phyloP scores from a whole-genome alignment of 2,329 filamentous ascomycete species.

The Ophiocordyceps sinensis region DNA sequence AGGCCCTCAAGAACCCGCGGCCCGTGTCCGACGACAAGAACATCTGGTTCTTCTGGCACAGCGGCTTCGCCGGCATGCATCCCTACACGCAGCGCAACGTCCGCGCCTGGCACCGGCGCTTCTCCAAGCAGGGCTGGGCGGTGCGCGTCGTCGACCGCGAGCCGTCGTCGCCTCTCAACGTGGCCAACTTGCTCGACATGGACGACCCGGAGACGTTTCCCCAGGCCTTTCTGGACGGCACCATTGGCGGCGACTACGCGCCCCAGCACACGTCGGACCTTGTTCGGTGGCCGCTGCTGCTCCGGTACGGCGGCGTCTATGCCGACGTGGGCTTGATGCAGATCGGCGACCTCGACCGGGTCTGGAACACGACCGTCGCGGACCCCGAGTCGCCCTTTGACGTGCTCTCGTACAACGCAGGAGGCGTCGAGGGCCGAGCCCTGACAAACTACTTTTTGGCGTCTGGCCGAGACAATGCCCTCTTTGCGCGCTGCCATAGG shows the following conservation, averaged over 20 bases:
- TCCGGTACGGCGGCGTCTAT: constrained; percentile 42
- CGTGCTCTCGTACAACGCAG: constrained; percentile 30
- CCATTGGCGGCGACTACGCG: constrained; percentile 32
- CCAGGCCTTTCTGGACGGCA: constrained; percentile 31
- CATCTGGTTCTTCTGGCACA: constrained; percentile 45
- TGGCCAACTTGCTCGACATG: constrained; percentile 32
- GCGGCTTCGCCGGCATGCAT: constrained; percentile 32
- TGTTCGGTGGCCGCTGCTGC: constrained; percentile 40
- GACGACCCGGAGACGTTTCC: constrained; percentile 29
- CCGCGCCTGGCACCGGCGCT: constrained; percentile 37
- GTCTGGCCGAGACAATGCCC: constrained; percentile 21
- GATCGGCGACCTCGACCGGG: constrained; percentile 38
- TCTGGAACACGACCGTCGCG: constrained; percentile 35
- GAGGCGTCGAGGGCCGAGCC: constrained; percentile 16
- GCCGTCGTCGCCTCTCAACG: constrained; percentile 28
- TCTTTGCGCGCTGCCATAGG: constrained; percentile 31
- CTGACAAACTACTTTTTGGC: constrained; percentile 37
- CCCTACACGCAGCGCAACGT: constrained; percentile 37
- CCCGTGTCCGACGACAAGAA: constrained; percentile 32
- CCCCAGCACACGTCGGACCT: constrained; percentile 43
- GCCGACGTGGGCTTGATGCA: constrained; percentile 41
- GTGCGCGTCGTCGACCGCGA: constrained; percentile 34
- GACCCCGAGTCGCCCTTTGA: constrained; percentile 30
- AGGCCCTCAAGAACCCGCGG: constrained; percentile 22
- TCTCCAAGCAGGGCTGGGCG: constrained; percentile 34